Evolutionary conservation across 345 rosid genomes (phyloP).

Genomic region (Turritis glabra): DNA sequence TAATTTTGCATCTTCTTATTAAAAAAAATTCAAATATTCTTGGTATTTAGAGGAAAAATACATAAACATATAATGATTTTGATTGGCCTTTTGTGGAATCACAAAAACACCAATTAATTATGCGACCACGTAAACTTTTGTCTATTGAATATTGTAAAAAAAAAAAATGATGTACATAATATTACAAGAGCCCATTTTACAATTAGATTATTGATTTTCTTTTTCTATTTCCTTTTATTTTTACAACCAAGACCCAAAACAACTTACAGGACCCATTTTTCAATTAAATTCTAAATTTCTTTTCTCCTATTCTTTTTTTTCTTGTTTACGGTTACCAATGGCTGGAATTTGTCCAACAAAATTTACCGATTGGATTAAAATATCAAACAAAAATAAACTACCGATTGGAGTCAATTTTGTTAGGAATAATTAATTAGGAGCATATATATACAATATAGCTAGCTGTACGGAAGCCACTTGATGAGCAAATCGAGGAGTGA

Average conservation of each 20-base stretch:
- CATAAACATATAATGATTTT: background rate
- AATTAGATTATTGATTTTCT: too few species aligned
- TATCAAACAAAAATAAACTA: background rate
- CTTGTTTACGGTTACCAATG: background rate
- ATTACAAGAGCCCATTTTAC: too few species aligned
- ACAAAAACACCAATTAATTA: background rate
- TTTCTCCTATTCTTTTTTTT: background rate
- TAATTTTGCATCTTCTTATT: conserved; percentile 14
- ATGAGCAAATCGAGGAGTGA: conserved; percentile 36
- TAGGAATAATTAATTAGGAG: conserved; percentile 2
- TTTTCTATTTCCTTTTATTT: too few species aligned
- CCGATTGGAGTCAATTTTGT: conserved; percentile 5
- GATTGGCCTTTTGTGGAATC: background rate
- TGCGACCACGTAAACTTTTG: background rate
- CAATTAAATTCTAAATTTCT: background rate
- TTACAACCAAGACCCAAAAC: too few species aligned
- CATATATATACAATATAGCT: background rate
- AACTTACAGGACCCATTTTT: background rate
- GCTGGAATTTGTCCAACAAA: background rate
- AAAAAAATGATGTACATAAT: background rate
- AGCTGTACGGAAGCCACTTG: conserved; percentile 43
- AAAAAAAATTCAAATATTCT: background rate
- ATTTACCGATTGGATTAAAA: background rate
- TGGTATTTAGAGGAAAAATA: background rate
- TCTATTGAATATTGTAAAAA: background rate